These are phyloP conservation scores for Spiraea crenata DNA, from an alignment of 331 rosid species.

Conservation along the genomic window DNA sequence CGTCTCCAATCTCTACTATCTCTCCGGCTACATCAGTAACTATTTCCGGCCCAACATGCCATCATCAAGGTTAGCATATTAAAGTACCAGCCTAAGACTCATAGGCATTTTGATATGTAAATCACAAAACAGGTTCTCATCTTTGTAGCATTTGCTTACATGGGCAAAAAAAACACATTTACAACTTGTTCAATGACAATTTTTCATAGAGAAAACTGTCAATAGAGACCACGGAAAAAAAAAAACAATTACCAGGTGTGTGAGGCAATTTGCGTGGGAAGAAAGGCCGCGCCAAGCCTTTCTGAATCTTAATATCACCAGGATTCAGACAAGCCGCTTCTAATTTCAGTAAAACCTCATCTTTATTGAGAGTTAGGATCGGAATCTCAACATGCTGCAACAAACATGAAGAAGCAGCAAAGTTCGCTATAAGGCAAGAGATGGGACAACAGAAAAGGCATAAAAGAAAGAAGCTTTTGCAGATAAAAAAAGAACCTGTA, in stretches of 20 bases:
- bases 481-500: constrained; percentile 20
- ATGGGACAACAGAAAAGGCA: no score
- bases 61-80: constrained; percentile 11
- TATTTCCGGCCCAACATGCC: constrained; percentile 16
- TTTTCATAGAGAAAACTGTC: no score
- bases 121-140: not conserved
- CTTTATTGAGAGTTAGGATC: constrained; percentile 29
- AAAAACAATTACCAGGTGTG: constrained; percentile 4
- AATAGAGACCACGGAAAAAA: not conserved
- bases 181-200: no score
- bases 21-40: constrained; percentile 50
- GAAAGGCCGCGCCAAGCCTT: constrained; percentile 28
- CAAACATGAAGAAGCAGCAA: not conserved
- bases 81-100: not conserved
- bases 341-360: constrained; percentile 39
- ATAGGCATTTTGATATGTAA: not conserved
- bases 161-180: no score
- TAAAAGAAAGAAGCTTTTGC: not conserved
- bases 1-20: constrained; percentile 36
- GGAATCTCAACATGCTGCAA: constrained; percentile 39
- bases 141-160: not conserved
- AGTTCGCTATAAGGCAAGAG: not conserved
- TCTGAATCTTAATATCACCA: constrained; percentile 39
- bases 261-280: constrained; percentile 39
- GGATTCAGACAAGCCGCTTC: constrained; percentile 46